Evolutionary conservation across 345 rosid species (phyloP), one percentile per base, ranked within the genome.

Genomic region (Adansonia digitata): DNA sequence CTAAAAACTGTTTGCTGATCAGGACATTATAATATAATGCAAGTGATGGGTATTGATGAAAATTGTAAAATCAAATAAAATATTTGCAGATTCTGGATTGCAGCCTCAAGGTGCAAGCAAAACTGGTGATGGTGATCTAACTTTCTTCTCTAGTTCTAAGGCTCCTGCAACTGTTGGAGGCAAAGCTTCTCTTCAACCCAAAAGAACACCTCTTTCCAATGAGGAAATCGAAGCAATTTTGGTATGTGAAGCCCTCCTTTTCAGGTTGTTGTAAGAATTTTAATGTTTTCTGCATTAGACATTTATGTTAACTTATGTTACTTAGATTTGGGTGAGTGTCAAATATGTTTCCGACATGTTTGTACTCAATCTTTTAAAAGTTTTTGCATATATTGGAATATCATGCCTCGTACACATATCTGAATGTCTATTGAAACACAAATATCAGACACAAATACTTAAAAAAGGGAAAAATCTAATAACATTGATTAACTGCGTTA

Each of bases 141-240:
- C 83, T 31, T 87, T 86, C 82, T 87, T 94, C 82, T 84, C 91
- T 7, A 85, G 82, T 74, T 79, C 87, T 64, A 87, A 83, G 67
- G 80, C 45, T 52, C 78, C 88, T 22, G 39, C 61, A 63, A 71
- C 88, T 70, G 68, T 80, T 1, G 91, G 95, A 74, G 97, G 98
- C 56, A 90, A 91, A 81, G 98, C 98, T 59, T 92, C 97, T 53
- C 81, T 90, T 57, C 97, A 90, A 87, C 98, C 94, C 14, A 91
- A 88, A 74, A 89, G 98, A 74, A 86, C 89, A 0, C 92, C 95
- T 1, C 69, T 92, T 17, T 87, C 95, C 10, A 85, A 87, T 66
- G 97, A 94, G 70, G 98, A 94, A 85, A 94, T 91, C 39, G 94
- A 91, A 63, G 89, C 97, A 17, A 90, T 92, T 74, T 74, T 91